Evolutionary conservation across 768 basidiomycete genomes (phyloP).

Genomic region (Amanita pseudoporphyria): DNA sequence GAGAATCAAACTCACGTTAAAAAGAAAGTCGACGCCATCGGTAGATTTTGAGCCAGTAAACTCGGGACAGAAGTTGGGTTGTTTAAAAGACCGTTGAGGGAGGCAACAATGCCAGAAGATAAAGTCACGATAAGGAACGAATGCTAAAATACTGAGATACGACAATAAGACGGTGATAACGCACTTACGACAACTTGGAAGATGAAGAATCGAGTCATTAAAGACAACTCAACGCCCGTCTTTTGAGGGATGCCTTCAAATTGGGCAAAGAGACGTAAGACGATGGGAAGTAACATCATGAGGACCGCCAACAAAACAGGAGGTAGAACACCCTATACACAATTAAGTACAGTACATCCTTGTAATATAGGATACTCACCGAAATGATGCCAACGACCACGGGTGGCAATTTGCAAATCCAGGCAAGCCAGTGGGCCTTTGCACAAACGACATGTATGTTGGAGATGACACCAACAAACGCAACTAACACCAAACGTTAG

Average conservation of each 20-base stretch:
- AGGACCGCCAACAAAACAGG: constrained; percentile 82
- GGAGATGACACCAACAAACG: constrained; percentile 79
- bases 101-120: constrained; percentile 70
- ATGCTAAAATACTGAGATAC: constrained; percentile 41
- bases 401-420: constrained; percentile 67
- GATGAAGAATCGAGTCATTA: constrained; percentile 89
- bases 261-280: constrained; percentile 69
- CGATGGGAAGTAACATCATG: constrained; percentile 78
- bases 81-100: constrained; percentile 51
- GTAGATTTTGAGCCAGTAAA: constrained; percentile 70
- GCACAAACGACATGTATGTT: constrained; percentile 67
- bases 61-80: constrained; percentile 63
- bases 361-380: too few species aligned
- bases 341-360: too few species aligned
- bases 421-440: constrained; percentile 62
- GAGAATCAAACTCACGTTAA: constrained; percentile 52
- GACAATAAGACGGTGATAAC: background rate
- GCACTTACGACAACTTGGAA: constrained; percentile 82
- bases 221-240: constrained; percentile 74
- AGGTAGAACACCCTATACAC: constrained; percentile 68
- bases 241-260: constrained; percentile 88
- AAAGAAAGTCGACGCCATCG: constrained; percentile 84
- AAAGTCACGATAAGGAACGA: constrained; percentile 90
- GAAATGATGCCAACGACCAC: constrained; percentile 70
- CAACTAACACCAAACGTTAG: constrained; percentile 31